Evolutionary conservation across 148 eudicot species (phyloP).

Genomic region (Bassia scoparia): DNA sequence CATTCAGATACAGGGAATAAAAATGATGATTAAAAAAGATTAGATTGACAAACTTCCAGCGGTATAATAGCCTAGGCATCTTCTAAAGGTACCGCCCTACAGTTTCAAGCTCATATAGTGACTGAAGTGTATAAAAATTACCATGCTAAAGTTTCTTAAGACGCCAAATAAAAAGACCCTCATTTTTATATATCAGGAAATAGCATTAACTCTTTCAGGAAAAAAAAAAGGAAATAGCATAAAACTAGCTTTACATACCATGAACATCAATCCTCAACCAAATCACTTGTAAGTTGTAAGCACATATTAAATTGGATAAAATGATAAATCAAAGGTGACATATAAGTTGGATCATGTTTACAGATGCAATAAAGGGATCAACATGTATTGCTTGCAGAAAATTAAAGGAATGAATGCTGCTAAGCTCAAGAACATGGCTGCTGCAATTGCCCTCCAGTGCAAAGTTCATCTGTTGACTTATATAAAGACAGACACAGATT

Average conservation of each 20-base stretch:
- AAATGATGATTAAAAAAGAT: neutral
- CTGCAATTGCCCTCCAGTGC: neutral
- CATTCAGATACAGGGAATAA: neutral
- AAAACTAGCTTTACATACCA: neutral
- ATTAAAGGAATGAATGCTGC: neutral
- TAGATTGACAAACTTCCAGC: neutral
- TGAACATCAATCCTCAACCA: neutral
- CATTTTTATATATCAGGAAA: no score
- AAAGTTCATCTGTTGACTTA: neutral
- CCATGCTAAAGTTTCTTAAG: neutral
- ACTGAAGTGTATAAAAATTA: neutral
- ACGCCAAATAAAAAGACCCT: neutral
- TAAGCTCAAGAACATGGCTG: neutral
- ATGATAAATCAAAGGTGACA: neutral
- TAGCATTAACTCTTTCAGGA: no score
- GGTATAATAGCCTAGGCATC: neutral
- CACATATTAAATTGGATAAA: neutral
- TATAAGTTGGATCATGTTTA: neutral
- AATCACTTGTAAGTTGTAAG: neutral
- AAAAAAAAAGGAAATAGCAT: neutral
- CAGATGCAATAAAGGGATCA: neutral
- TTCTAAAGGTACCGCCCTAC: neutral
- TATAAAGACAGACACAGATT: neutral
- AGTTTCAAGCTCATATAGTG: conserved; percentile 1
- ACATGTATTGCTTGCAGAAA: neutral